Percentiles rank a stretch among this genome's conserved stretches.
Evolutionary conservation across 2,329 filamentous ascomycete species (phyloP).

Genomic region (Ophiosphaerella narmari): DNA sequence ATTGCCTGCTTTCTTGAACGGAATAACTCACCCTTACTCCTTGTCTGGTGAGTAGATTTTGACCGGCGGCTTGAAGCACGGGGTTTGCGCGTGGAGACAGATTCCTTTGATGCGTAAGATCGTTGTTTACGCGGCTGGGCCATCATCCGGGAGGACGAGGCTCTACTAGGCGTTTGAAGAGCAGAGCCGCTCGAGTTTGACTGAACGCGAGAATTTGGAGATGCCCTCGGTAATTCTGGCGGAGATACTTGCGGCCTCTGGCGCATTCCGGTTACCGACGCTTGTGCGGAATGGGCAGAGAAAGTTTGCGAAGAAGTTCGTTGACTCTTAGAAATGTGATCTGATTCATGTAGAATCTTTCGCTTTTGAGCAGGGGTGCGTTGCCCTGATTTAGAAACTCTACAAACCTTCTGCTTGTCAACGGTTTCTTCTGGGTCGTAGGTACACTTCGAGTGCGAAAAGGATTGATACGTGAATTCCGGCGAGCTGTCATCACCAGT

Average conservation of each 20-base stretch:
- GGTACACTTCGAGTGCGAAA: constrained; percentile 2
- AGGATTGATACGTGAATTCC: background rate
- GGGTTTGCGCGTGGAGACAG: background rate
- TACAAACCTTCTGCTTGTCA: background rate
- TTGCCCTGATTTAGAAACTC: background rate
- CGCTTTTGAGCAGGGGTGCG: constrained; percentile 11
- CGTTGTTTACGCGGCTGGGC: constrained; percentile 2
- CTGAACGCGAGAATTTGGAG: background rate
- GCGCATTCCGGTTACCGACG: background rate
- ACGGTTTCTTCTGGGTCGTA: background rate
- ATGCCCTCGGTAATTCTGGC: background rate
- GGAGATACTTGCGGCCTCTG: background rate
- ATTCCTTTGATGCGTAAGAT: background rate
- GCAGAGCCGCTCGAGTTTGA: background rate
- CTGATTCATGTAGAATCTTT: constrained; percentile 7
- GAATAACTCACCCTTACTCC: constrained; percentile 8
- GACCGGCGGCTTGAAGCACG: background rate
- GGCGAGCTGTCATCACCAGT: background rate
- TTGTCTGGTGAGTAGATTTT: constrained; percentile 6
- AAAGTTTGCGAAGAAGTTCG: constrained; percentile 3
- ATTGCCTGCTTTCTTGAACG: too few species aligned
- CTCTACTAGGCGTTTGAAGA: background rate
- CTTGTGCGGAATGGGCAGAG: background rate
- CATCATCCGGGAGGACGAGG: background rate
- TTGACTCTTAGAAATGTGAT: constrained; percentile 11